These are phyloP conservation scores for Candida arabinofermentans DNA, from an alignment of 805 yeast species.

Conservation along the genomic window DNA sequence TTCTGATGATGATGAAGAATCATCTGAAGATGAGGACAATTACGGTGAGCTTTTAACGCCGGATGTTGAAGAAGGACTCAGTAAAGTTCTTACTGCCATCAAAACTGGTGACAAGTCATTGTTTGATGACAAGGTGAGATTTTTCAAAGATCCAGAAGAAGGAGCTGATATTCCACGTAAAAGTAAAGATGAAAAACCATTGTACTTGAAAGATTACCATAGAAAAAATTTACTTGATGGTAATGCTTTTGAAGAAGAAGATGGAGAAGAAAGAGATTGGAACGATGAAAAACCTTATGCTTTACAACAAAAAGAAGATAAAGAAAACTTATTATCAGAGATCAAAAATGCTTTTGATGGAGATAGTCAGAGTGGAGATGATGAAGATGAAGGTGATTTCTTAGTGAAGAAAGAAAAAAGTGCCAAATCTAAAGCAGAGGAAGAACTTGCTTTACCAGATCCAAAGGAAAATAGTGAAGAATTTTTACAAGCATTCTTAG, in stretches of 20 bases:
- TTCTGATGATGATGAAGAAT: conserved; percentile 30
- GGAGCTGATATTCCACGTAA: conserved; percentile 22
- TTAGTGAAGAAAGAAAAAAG: conserved; percentile 58
- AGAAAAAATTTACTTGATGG: conserved; percentile 77
- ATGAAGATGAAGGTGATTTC: conserved; percentile 39
- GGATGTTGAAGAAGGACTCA: conserved; percentile 77
- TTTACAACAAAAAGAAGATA: conserved; percentile 71
- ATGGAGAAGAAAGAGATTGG: conserved; percentile 42
- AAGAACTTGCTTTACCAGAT: conserved; percentile 51
- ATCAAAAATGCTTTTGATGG: conserved; percentile 66
- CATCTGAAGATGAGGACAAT: conserved; percentile 85
- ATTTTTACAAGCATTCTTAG: conserved; percentile 70
- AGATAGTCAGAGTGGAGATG: conserved; percentile 40
- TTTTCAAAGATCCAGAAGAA: conserved; percentile 63
- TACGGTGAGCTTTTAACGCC: conserved; percentile 83
- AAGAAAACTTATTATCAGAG: conserved; percentile 66
- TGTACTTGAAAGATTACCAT: conserved; percentile 90
- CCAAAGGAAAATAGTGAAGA: conserved; percentile 60
- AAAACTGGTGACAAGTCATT: conserved; percentile 62
- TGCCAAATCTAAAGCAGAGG: conserved; percentile 22
- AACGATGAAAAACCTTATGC: conserved; percentile 65
- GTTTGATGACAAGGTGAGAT: conserved; percentile 63
- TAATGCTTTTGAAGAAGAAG: conserved; percentile 50
- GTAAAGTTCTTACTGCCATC: conserved; percentile 66
- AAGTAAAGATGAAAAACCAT: conserved; percentile 47